Evolutionary conservation across 805 yeast genomes (phyloP), one percentile per base, ranked within the genome.

Genomic region (Cyberlindnera galapagoensis): DNA sequence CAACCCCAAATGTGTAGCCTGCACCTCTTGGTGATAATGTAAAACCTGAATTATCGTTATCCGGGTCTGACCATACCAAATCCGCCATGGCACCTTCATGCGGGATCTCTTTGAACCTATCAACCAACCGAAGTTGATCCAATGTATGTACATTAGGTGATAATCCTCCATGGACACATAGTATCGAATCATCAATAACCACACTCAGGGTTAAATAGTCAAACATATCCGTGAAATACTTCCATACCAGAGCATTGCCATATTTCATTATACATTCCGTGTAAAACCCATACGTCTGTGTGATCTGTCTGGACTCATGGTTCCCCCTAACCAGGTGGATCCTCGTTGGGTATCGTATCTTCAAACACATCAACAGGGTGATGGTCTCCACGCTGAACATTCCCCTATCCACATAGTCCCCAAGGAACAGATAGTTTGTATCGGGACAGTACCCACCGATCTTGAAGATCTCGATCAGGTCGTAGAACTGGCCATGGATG

Each of bases 41-140:
- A 56, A 92, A 92, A 49, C 87, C 95, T 12, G 43, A 38, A 25
- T 65, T 66, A 35, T 81, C 84, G 20, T 83, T 81, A 56, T 94
- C 97, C 0, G 99, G 99, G 52, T 92, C 99, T 15, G 92, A 80
- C 99, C 99, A 92, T 13, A 92, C 97, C 31, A 92, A 63, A 56
- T 92, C 99, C 2, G 98, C 98, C 97, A 92, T 92, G 11, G 97
- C 95, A 0, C 99, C 99, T 55, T 92, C 98, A 47, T 94, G 98
- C 1, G 99, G 99, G 9, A 94, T 86, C 55, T 92, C 99, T 43
- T 79, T 74, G 53, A 87, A 90, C 38, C 99, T 57, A 57, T 92
- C 98, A 7, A 94, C 79, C 11, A 92, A 77, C 42, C 82, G 69
- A 31, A 92, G 85, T 44, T 94, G 97, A 53, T 92, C 97, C 15